These are phyloP conservation scores for Apiotrichum akiyoshidainum DNA, from an alignment of 1,284 basidiomycete genomes.

Conservation along the genomic window DNA sequence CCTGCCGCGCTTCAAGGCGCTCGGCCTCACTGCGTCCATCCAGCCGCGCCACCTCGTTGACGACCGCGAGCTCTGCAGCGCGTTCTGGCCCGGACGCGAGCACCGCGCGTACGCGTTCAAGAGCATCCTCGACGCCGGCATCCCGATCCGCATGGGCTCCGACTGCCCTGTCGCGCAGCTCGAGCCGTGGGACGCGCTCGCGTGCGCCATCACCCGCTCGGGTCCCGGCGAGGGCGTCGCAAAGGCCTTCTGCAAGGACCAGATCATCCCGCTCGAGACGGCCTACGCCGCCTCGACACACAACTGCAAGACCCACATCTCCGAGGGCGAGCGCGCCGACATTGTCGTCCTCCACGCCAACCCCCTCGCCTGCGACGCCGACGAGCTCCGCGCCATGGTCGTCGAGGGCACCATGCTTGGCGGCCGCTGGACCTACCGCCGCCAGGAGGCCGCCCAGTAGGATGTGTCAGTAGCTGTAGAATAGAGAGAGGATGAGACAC, in stretches of 20 bases:
- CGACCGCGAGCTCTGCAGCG: slow-evolving; percentile 35
- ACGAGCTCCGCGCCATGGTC: slow-evolving; percentile 30
- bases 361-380: slow-evolving; percentile 30
- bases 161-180: slow-evolving; percentile 42
- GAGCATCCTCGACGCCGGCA: slow-evolving; percentile 31
- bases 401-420: slow-evolving; percentile 40
- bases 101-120: slow-evolving; percentile 37
- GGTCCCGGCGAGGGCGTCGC: slow-evolving; percentile 9
- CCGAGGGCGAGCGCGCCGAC: slow-evolving; percentile 33
- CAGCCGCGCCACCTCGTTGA: slow-evolving; percentile 46
- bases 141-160: slow-evolving; percentile 36
- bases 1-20: slow-evolving; percentile 29
- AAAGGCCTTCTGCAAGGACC: slow-evolving; percentile 21
- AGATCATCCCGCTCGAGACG: slow-evolving; percentile 26
- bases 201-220: slow-evolving; percentile 30
- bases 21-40: slow-evolving; percentile 39
- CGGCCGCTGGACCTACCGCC: slow-evolving; percentile 34
- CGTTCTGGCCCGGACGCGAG: slow-evolving; percentile 41
- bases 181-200: slow-evolving; percentile 43
- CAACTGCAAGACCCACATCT: slow-evolving; percentile 1
- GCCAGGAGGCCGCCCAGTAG: background rate
- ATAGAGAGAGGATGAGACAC: background rate
- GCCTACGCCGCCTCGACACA: slow-evolving; percentile 25
- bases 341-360: slow-evolving; percentile 27
- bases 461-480: background rate